These are phyloP conservation scores for Monosporascus sp. DNA, from an alignment of 2,329 filamentous ascomycete species.

Conservation along the genomic window DNA sequence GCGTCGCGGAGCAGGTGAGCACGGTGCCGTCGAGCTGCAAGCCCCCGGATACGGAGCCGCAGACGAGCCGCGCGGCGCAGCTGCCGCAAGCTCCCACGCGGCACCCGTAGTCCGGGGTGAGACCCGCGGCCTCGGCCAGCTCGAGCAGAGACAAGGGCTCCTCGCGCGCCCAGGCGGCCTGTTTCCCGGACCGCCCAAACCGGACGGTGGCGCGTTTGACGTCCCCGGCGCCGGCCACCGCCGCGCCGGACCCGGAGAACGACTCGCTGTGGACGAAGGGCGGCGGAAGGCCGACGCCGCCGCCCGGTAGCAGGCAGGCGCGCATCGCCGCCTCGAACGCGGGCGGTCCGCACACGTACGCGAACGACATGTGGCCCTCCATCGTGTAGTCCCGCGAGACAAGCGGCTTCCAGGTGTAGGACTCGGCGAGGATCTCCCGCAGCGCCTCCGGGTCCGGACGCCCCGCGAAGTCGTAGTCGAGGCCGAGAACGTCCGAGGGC, in stretches of 20 bases:
- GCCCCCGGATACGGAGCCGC: conserved; percentile 15
- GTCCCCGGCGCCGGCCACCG: conserved; percentile 4
- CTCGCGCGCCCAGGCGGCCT: conserved; percentile 12
- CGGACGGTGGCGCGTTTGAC: conserved; percentile 10
- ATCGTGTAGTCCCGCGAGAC: conserved; percentile 6
- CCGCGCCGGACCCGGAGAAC: conserved; percentile 6
- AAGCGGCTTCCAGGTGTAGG: conserved; percentile 12
- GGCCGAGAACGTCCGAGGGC: conserved; percentile 6
- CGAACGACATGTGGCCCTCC: conserved; percentile 10
- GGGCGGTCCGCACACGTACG: conserved; percentile 14
- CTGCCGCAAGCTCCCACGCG: conserved; percentile 16
- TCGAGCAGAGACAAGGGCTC: conserved; percentile 15
- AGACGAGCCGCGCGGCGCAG: conserved; percentile 14
- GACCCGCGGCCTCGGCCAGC: conserved; percentile 17
- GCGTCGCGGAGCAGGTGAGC: conserved; percentile 16
- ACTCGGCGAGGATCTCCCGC: conserved; percentile 5
- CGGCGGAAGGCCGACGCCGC: conserved; percentile 2
- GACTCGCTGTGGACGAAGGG: conserved; percentile 15
- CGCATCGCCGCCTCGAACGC: conserved; percentile 10
- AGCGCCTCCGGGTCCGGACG: conserved; percentile 10
- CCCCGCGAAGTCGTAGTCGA: conserved; percentile 11
- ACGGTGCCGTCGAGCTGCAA: conserved; percentile 16
- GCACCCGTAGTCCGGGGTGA: conserved; percentile 18
- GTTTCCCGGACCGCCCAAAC: conserved; percentile 11
- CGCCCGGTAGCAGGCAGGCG: conserved; percentile 2